A percentile compares a stretch with the other conserved stretches of the same genome.
Conservation (phyloP, 2,329 filamentous ascomycete genomes). For the Didymella pomorum region DNA sequence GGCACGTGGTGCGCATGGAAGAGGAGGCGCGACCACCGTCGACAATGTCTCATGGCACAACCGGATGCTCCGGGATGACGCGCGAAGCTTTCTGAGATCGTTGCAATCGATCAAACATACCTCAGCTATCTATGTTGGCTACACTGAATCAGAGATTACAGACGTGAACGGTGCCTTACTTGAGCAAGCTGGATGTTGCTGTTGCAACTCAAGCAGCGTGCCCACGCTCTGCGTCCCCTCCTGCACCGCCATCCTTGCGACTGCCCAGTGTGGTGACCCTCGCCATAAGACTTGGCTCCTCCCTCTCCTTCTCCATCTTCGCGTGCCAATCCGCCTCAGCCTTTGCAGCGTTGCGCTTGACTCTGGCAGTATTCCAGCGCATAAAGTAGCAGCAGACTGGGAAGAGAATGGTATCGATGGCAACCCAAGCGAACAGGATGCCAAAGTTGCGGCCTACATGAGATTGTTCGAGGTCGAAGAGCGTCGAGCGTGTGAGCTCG, state of each 20-base stretch:
- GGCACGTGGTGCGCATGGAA: not conserved
- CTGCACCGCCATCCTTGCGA: not conserved
- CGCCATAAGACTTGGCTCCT: slow-evolving; percentile 35
- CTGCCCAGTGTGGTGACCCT: slow-evolving; percentile 36
- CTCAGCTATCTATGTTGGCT: too few relatives aligned
- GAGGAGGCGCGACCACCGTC: too few relatives aligned
- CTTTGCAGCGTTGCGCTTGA: slow-evolving; percentile 35
- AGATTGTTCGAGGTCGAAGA: slow-evolving; percentile 65
- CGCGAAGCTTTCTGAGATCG: too few relatives aligned
- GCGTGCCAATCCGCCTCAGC: slow-evolving; percentile 36
- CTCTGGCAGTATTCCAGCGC: slow-evolving; percentile 49
- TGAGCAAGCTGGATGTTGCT: not conserved
- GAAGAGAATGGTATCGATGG: slow-evolving; percentile 62
- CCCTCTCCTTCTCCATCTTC: slow-evolving; percentile 42
- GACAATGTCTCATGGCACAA: too few relatives aligned
- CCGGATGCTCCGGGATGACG: too few relatives aligned
- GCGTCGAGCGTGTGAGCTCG: slow-evolving; percentile 64
- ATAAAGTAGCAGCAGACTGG: slow-evolving; percentile 58
- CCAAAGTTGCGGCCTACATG: slow-evolving; percentile 68
- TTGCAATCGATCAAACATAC: not conserved
- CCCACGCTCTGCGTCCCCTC: not conserved
- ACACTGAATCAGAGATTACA: not conserved
- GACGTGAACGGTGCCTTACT: not conserved
- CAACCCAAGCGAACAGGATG: slow-evolving; percentile 65
- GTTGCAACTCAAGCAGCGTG: not conserved